Evolutionary conservation across 192 early-diverging fungal species (phyloP), one percentile per base, ranked within the genome.

Genomic region (Gorgonomyces haynaldii): DNA sequence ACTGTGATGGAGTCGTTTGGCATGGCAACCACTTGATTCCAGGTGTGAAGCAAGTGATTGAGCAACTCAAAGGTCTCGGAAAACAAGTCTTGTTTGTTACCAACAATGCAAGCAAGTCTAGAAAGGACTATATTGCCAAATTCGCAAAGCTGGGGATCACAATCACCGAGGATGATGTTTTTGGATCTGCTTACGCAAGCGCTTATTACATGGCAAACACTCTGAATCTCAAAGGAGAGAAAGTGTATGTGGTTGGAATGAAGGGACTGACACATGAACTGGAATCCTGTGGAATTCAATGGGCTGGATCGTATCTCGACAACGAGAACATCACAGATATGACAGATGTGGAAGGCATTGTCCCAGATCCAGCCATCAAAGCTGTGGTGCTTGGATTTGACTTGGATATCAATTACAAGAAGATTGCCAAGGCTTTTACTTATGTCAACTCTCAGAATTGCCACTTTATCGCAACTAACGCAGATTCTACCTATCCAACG

Each of bases 1-100:
- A 98, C 68, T 95, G 90, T 67, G 95, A 98, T 69, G 95, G 88
- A 49, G 95, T 98, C 22, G 72, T 98, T 32, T 98, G 95, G 95
- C 76, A 75, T 38, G 86, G 85, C 28, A 72, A 65, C 57, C 50
- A 72, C 0, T 56, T 79, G 0, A 58, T 98, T 50, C 66, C 76
- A 10, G 73, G 77, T 24, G 79, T 90, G 1, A 54, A 58, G 16
- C 76, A 85, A 21, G 73, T 86, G 0, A 72, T 98, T 48, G 60
- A 70, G n/a, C 57, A 76, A 42, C 70, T 98, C 25, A 76, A 85
- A 41, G 31, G 21, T 39, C 17, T 63, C 52, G 86, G 84, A 25
- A 98, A 98, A 66, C 76, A 77, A 22, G 53, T 96, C n/a, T 68
- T 95, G 31, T 98, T 96, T 65, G 92, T 98, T 15, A 89, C 95